Evolutionary conservation across 306 rosid species (phyloP).

Genomic region (Vicia faba): DNA sequence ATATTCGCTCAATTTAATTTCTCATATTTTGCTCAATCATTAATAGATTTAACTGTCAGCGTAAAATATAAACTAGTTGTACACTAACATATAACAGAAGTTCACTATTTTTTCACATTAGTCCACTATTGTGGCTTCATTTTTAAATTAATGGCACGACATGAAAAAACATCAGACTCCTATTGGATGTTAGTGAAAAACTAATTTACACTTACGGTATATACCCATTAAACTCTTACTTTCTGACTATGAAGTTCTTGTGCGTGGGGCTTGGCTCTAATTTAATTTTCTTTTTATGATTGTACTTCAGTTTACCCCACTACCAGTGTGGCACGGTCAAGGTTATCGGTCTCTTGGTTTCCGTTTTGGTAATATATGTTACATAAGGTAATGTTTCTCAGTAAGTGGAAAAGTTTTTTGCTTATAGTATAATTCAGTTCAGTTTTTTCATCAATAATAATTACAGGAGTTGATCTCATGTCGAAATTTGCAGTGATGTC

Average conservation of each 20-base stretch:
- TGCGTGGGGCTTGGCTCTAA: conserved; percentile 28
- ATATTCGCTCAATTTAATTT: conserved; percentile 12
- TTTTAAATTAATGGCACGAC: not conserved
- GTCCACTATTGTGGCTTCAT: not conserved
- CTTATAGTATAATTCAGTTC: conserved; percentile 8
- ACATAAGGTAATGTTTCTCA: conserved; percentile 75
- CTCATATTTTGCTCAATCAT: conserved; percentile 25
- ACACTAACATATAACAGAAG: too few species aligned
- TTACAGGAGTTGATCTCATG: conserved; percentile 35
- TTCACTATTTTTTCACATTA: not conserved
- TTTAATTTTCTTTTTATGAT: conserved; percentile 13
- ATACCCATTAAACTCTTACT: not conserved
- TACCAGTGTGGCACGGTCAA: conserved; percentile 95
- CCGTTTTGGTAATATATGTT: conserved; percentile 87
- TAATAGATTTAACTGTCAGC: not conserved
- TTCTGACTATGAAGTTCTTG: conserved; percentile 32
- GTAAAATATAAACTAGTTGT: not conserved
- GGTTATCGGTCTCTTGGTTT: conserved; percentile 89
- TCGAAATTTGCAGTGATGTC: conserved; percentile 66
- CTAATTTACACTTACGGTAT: not conserved
- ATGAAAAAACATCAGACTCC: not conserved
- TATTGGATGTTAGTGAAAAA: not conserved
- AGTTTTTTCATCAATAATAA: conserved; percentile 14
- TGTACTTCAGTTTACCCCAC: conserved; percentile 71
- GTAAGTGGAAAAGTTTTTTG: conserved; percentile 5